Evolutionary conservation across 176 grass and related monocot genomes (phyloP).

Genomic region (Musa beccarii): DNA sequence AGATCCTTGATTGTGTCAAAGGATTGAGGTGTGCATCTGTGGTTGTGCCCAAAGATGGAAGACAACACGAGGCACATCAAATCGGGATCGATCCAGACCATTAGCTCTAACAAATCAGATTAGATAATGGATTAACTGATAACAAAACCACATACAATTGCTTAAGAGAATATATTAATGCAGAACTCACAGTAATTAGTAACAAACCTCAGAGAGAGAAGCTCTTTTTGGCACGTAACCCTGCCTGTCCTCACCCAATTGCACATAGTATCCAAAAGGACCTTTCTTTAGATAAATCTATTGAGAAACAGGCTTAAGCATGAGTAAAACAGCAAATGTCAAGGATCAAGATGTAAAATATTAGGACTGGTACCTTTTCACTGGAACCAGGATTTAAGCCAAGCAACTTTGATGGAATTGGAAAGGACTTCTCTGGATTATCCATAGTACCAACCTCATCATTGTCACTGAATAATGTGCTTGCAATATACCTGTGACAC

Average conservation of each 20-base stretch:
- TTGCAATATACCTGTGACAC: slow-evolving; percentile 64
- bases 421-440: slow-evolving; percentile 33
- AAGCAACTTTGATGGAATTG: slow-evolving; percentile 51
- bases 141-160: not conserved
- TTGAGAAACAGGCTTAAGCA: not conserved
- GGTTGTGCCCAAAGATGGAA: not conserved
- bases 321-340: not conserved
- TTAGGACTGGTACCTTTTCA: slow-evolving; percentile 38
- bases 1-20: not conserved
- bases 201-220: slow-evolving; percentile 54
- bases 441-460: slow-evolving; percentile 38
- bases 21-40: not conserved
- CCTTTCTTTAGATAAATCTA: slow-evolving; percentile 86
- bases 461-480: slow-evolving; percentile 49
- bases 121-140: too few relatives aligned
- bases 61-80: not conserved
- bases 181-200: slow-evolving; percentile 12
- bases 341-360: not conserved
- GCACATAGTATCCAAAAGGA: slow-evolving; percentile 78
- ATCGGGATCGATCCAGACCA: too few relatives aligned
- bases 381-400: slow-evolving; percentile 53
- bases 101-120: too few relatives aligned
- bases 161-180: not conserved
- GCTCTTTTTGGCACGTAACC: slow-evolving; percentile 58
- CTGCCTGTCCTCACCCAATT: slow-evolving; percentile 74